Conservation (phyloP, 495 filamentous ascomycete species). For the Trichocladium antarcticum region DNA sequence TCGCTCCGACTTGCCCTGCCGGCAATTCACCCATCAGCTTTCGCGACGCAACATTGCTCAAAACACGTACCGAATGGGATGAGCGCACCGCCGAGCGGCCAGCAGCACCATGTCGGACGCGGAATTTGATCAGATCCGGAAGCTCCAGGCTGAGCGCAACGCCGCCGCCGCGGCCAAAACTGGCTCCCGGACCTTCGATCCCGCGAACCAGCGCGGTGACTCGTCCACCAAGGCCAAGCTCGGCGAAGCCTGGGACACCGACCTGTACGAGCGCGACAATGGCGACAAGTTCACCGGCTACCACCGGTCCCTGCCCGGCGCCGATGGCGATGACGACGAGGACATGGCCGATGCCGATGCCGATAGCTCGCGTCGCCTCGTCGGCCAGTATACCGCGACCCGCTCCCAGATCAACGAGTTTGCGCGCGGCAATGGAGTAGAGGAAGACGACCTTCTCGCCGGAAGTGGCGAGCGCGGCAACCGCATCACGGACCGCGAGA, state of each 20-base stretch:
- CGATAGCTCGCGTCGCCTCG: constrained; percentile 63
- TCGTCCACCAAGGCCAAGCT: constrained; percentile 87
- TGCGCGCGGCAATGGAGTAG: constrained; percentile 68
- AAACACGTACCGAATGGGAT: constrained; percentile 13
- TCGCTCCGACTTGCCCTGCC: neutral
- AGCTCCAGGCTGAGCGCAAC: constrained; percentile 88
- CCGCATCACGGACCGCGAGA: constrained; percentile 83
- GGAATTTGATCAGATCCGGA: constrained; percentile 73
- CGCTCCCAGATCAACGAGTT: constrained; percentile 89
- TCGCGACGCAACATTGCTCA: neutral
- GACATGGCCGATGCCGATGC: constrained; percentile 68
- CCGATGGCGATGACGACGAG: constrained; percentile 68
- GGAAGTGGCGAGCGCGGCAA: constrained; percentile 74
- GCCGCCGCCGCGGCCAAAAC: constrained; percentile 69
- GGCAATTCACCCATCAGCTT: neutral
- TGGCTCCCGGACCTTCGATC: constrained; percentile 78
- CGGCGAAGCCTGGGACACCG: constrained; percentile 88
- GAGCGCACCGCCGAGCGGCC: constrained; percentile 12
- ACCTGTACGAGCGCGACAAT: constrained; percentile 70
- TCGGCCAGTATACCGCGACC: constrained; percentile 95
- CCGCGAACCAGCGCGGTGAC: constrained; percentile 78
- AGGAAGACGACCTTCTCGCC: constrained; percentile 84
- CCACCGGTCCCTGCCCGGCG: constrained; percentile 72
- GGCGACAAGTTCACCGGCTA: constrained; percentile 87
- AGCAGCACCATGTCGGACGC: constrained; percentile 47